Base-by-base conservation (phyloP, 2,329 filamentous ascomycete species). In the Aspergillaceae sp. region DNA sequence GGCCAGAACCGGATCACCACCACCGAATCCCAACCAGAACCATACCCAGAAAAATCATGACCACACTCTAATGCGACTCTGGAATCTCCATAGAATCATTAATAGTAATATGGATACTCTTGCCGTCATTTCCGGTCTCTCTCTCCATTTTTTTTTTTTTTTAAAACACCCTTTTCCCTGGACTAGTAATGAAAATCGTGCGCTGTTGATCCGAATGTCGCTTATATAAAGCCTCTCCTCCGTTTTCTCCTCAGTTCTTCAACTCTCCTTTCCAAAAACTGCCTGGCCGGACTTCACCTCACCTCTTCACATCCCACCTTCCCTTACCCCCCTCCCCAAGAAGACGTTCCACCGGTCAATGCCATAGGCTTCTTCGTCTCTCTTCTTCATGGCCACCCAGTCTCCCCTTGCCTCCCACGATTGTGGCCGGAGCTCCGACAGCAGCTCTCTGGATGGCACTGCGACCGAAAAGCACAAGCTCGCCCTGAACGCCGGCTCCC, bases 371-470 rank as follows among this genome's bases (percentile, higher is more conserved):
- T 19, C 26, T 38, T 4, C 7, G 6, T 4, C 4, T 38, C 4
- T 36, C 11, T 36, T 38, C 3, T 9, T 19, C 26, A 38, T 38
- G 36, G 36, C 36, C 36, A 38, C 36, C 19, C 11, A 11, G 11
- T 11, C 27, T 6, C 11, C 11, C 11, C 26, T 30, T 27, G 29
- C 41, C 5, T 5, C 19, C n/a, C 46, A 29, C 47, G 30, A 35
- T 7, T 56, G 52, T 34, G 57, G 55, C n/a, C 51, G 58, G 36
- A 55, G 53, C 53, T 60, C 58, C 35, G 57, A 57, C 38, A 57
- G 55, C 37, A 46, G 38, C 53, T 60, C 58, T 1, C 43, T 58
- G 42, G 57, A 60, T 45, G 56, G 48, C 35, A 49, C 58, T 42
- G 51, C 51, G 9, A 46, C 48, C 29, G 57, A 58, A 43, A 60